Evolutionary conservation across 2,329 filamentous ascomycete species (phyloP).

Genomic region (Trichoderma brevicompactum): DNA sequence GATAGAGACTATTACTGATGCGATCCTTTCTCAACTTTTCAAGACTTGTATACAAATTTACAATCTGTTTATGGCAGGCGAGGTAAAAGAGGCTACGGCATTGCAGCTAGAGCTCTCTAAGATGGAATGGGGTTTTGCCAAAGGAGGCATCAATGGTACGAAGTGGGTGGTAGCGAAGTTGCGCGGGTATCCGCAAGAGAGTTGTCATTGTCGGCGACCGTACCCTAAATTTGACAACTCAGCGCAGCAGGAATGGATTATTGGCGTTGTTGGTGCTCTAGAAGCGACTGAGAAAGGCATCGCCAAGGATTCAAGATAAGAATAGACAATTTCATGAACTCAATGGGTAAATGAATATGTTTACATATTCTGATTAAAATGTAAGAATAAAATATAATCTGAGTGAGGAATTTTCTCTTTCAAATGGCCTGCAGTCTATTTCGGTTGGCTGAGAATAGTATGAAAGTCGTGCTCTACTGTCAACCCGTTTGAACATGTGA

Average conservation of each 20-base stretch:
- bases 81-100: conserved; percentile 51
- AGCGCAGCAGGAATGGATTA: conserved; percentile 38
- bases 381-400: not conserved
- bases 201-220: conserved; percentile 57
- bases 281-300: conserved; percentile 34
- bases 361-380: not conserved
- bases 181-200: conserved; percentile 55
- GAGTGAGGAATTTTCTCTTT: too few relatives aligned
- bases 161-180: conserved; percentile 63
- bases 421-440: too few relatives aligned
- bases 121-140: conserved; percentile 60
- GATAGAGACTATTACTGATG: not conserved
- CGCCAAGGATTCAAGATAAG: not conserved
- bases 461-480: too few relatives aligned
- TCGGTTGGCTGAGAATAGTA: too few relatives aligned
- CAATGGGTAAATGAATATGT: too few relatives aligned
- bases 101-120: conserved; percentile 56
- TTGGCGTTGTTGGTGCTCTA: conserved; percentile 34
- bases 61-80: conserved; percentile 53
- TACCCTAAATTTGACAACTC: conserved; percentile 54
- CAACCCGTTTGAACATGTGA: too few relatives aligned
- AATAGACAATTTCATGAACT: not conserved
- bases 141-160: conserved; percentile 63
- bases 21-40: not conserved
- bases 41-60: conserved; percentile 55